Evolutionary conservation across 169 alveolate species (phyloP), one percentile per base, ranked within the genome.

Genomic region (Plasmodium cynomolgi): DNA sequence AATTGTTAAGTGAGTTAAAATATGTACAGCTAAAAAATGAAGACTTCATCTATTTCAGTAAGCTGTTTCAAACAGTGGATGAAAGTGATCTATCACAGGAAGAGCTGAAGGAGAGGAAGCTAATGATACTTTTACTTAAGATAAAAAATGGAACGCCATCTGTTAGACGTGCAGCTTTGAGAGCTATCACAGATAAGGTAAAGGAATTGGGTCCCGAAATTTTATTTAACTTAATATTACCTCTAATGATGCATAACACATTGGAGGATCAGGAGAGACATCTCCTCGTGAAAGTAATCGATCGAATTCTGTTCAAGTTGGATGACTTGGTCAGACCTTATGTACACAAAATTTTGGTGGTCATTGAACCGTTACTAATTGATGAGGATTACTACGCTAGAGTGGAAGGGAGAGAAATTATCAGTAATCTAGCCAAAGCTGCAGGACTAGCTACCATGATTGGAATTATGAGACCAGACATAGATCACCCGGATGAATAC

Each of bases 371-470:
- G 1, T 97, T 99, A 96, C 97, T 99, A 29, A 99, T 99, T 62
- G 99, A 99, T 95, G 99, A 99, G 95, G 99, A 99, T 92, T 99
- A 99, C 95, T 99, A 99, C 93, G 99, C 99, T 0, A 98, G 99
- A 91, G 99, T 99, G 31, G 99, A 99, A 96, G 99, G 99, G 8
- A 95, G 99, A 91, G 99, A 99, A 92, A 98, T 99, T 54, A 98
- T 99, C 81, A 98, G 99, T 73, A 99, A 99, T 95, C 96, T 99
- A 94, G 97, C 99, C 0, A 96, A 96, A 84, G 99, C 99, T 68
- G 99, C 99, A 0, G 99, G 99, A 8, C 96, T 99, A 68, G 99
- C 99, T 0, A 99, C 99, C 8, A 99, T 99, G 99, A 99, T 99
- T 80, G 99, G 99, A n/a, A 99, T 99, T 37, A 98, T 99, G 99